phyloP scores from a whole-genome alignment of 352 stramenopile species.

The Hyaloperonospora brassicae region DNA sequence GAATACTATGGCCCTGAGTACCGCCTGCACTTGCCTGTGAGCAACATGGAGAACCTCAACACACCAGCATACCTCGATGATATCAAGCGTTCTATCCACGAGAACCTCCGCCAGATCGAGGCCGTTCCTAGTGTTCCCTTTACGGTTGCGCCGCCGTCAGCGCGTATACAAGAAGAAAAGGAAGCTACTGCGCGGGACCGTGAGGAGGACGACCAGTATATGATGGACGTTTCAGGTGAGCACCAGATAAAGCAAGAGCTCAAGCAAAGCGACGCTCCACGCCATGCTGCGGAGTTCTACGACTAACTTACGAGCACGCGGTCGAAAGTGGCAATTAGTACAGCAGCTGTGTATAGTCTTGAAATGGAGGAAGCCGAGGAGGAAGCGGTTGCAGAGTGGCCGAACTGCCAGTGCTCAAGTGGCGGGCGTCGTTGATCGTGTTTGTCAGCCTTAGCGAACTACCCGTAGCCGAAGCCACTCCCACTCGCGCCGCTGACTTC shows the following conservation, averaged over 20 bases:
- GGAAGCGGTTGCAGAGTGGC: constrained; percentile 6
- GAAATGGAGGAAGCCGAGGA: constrained; percentile 6
- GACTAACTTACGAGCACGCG: constrained; percentile 35
- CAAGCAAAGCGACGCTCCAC: constrained; percentile 40
- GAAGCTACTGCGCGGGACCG: constrained; percentile 44
- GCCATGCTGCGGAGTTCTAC: constrained; percentile 72
- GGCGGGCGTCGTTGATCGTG: too few relatives aligned
- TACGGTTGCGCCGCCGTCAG: constrained; percentile 69
- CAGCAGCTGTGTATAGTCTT: constrained; percentile 13
- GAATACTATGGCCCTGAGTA: constrained; percentile 79
- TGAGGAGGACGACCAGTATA: constrained; percentile 55
- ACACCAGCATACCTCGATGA: constrained; percentile 86
- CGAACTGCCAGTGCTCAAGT: constrained; percentile 15
- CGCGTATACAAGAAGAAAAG: constrained; percentile 33
- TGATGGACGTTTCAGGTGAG: constrained; percentile 63
- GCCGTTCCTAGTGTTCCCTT: constrained; percentile 95
- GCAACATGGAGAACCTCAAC: constrained; percentile 97
- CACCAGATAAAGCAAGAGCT: constrained; percentile 47
- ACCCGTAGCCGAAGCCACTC: too few relatives aligned
- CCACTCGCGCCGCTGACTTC: too few relatives aligned
- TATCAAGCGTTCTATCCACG: constrained; percentile 87
- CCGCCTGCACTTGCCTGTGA: constrained; percentile 85
- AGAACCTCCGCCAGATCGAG: constrained; percentile 93
- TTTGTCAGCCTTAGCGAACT: too few relatives aligned
- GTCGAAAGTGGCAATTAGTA: neutral